Percentiles rank a stretch among this genome's conserved stretches.
These are phyloP conservation scores for Tothia fuscella DNA, from an alignment of 2,329 filamentous ascomycete genomes.

Conservation along the genomic window DNA sequence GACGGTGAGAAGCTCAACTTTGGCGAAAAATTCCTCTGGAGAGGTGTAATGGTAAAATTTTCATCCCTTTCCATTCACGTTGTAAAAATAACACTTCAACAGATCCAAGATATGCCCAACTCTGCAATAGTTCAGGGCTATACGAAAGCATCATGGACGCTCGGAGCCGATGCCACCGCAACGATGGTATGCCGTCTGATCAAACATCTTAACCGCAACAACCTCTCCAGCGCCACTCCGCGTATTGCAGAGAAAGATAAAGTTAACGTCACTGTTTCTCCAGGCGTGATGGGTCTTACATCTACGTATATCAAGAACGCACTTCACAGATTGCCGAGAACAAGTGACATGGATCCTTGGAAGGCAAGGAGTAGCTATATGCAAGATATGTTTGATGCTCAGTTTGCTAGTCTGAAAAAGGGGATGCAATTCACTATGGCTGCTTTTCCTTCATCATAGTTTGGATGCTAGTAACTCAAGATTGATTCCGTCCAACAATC, in stretches of 20 bases:
- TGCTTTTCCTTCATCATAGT: no score
- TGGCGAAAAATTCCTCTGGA: slow-evolving; percentile 45
- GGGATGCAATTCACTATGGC: slow-evolving; percentile 24
- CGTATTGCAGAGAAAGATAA: slow-evolving; percentile 20
- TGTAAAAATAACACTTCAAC: no score
- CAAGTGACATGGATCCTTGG: slow-evolving; percentile 34
- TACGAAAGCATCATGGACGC: slow-evolving; percentile 48
- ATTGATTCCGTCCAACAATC: no score
- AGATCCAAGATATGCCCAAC: slow-evolving; percentile 52
- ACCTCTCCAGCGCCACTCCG: slow-evolving; percentile 33
- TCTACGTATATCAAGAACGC: slow-evolving; percentile 41
- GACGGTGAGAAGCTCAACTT: slow-evolving; percentile 38
- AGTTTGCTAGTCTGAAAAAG: slow-evolving; percentile 30
- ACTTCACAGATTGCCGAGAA: slow-evolving; percentile 33
- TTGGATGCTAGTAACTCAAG: no score
- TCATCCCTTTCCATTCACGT: no score
- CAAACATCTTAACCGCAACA: slow-evolving; percentile 36
- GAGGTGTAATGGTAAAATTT: slow-evolving; percentile 48
- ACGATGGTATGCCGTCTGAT: slow-evolving; percentile 39
- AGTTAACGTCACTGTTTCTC: slow-evolving; percentile 26
- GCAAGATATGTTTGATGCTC: slow-evolving; percentile 30
- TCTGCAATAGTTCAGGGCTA: slow-evolving; percentile 48
- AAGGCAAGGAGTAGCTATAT: slow-evolving; percentile 32
- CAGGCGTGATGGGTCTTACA: slow-evolving; percentile 31
- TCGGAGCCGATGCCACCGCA: slow-evolving; percentile 45